Evolutionary conservation across 257 asterid genomes (phyloP).

Genomic region (Penstemon newberryi): DNA sequence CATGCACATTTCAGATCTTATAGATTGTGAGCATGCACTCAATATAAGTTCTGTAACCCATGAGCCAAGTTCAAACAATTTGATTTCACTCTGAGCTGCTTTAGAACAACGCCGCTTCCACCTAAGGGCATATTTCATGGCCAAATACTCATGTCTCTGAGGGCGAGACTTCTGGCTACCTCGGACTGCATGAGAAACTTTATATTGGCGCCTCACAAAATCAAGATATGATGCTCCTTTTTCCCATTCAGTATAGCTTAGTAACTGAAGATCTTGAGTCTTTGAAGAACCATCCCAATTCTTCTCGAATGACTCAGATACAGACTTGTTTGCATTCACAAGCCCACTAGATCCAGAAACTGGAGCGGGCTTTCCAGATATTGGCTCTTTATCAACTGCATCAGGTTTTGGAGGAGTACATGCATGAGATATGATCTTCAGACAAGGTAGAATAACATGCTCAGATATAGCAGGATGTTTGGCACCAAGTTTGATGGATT

Average conservation of each 20-base stretch:
- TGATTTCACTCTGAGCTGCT: slow-evolving; percentile 61
- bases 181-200: slow-evolving; percentile 75
- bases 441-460: slow-evolving; percentile 93
- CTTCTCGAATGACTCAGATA: slow-evolving; percentile 57
- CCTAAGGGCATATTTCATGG: slow-evolving; percentile 86
- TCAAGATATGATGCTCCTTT: slow-evolving; percentile 97
- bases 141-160: slow-evolving; percentile 75
- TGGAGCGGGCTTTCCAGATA: slow-evolving; percentile 56
- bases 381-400: slow-evolving; percentile 72
- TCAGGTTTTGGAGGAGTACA: slow-evolving; percentile 99
- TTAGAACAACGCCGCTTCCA: slow-evolving; percentile 88
- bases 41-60: slow-evolving; percentile 98
- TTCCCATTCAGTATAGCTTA: slow-evolving; percentile 98
- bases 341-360: slow-evolving; percentile 58
- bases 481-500: slow-evolving; percentile 92
- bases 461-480: slow-evolving; percentile 99
- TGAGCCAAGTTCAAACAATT: slow-evolving; percentile 92
- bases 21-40: slow-evolving; percentile 98
- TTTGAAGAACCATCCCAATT: slow-evolving; percentile 78
- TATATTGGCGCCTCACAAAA: slow-evolving; percentile 96
- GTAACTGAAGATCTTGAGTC: slow-evolving; percentile 76
- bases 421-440: slow-evolving; percentile 88
- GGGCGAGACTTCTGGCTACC: slow-evolving; percentile 81
- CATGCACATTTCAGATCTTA: slow-evolving; percentile 98
- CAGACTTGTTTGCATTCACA: slow-evolving; percentile 51